Percentiles rank a stretch among this genome's conserved stretches.
phyloP scores from a whole-genome alignment of 345 rosid genomes.

The Eucalyptus pauciflora region DNA sequence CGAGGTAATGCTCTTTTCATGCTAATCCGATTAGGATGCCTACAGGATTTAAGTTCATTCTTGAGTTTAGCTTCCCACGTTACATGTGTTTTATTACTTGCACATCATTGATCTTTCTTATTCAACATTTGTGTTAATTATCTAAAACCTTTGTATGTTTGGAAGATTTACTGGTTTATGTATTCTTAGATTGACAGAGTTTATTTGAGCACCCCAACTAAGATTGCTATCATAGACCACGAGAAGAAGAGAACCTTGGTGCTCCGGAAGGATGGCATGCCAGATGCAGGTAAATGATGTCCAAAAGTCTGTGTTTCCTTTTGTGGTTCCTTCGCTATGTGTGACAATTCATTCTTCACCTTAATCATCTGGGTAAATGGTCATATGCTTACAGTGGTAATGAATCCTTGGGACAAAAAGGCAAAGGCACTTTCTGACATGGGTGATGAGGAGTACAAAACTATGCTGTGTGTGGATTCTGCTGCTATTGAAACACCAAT shows the following conservation, averaged over 20 bases:
- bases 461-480: conserved; percentile 78
- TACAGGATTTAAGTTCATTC: background rate
- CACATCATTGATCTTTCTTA: background rate
- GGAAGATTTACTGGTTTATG: background rate
- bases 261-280: conserved; percentile 77
- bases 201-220: conserved; percentile 83
- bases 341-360: background rate
- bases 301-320: background rate
- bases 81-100: background rate
- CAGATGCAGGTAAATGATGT: conserved; percentile 51
- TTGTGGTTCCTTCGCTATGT: background rate
- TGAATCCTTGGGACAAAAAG: conserved; percentile 97
- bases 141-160: background rate
- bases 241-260: conserved; percentile 92
- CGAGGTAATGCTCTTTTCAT: conserved; percentile 37
- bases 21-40: background rate
- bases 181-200: conserved; percentile 54
- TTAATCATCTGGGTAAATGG: background rate
- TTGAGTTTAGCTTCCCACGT: background rate
- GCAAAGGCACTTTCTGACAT: conserved; percentile 68
- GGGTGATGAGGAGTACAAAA: conserved; percentile 84
- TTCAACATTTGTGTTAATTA: background rate
- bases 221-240: conserved; percentile 92
- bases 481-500: conserved; percentile 65
- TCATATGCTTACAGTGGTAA: conserved; percentile 39